A percentile compares a stretch with the other conserved stretches of the same genome.
Evolutionary conservation across 352 stramenopile species (phyloP).

Genomic region (Pythium utonaiense): DNA sequence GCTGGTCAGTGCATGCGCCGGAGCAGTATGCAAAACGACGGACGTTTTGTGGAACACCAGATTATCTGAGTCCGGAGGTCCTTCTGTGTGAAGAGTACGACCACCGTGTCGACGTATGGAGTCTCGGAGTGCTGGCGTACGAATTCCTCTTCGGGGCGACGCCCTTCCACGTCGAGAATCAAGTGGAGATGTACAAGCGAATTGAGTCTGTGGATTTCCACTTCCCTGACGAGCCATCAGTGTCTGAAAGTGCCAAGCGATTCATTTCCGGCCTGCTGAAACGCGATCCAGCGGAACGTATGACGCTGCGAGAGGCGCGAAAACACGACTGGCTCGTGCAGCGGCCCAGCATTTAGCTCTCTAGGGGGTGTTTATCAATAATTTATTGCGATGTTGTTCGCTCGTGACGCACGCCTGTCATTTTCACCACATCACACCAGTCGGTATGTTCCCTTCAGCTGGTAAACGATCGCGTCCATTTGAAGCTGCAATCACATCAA

Average conservation of each 20-base stretch:
- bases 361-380: conserved; percentile 5
- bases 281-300: conserved; percentile 47
- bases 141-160: conserved; percentile 74
- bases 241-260: conserved; percentile 53
- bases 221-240: conserved; percentile 42
- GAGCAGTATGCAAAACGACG: conserved; percentile 50
- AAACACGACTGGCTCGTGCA: conserved; percentile 63
- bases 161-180: conserved; percentile 78
- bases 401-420: too few species aligned
- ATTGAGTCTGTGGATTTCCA: conserved; percentile 57
- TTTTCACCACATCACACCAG: conserved; percentile 27
- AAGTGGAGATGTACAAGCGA: conserved; percentile 81
- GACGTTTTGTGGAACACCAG: conserved; percentile 82
- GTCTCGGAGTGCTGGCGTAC: conserved; percentile 78
- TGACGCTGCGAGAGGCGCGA: conserved; percentile 50
- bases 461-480: conserved; percentile 63
- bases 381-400: conserved; percentile 17
- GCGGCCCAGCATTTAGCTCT: conserved; percentile 26
- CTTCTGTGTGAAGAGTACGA: conserved; percentile 62
- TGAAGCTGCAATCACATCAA: conserved; percentile 40
- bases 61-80: conserved; percentile 87
- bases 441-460: conserved; percentile 49
- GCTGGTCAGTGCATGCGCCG: conserved; percentile 78
- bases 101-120: conserved; percentile 74
- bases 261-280: conserved; percentile 67